Evolutionary conservation across 306 rosid species (phyloP).

Genomic region (Geum urbanum): DNA sequence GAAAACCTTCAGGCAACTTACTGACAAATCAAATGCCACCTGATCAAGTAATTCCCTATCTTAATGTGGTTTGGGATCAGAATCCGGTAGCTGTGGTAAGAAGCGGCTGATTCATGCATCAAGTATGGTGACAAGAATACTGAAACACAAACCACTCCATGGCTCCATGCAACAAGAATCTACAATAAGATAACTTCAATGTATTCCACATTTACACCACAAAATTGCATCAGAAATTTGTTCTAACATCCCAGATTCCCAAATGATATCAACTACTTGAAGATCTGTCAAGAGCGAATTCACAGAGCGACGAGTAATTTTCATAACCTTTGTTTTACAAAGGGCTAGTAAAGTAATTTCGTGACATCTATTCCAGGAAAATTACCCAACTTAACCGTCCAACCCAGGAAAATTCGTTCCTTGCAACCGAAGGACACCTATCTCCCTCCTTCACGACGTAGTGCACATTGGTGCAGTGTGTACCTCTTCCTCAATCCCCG

Average conservation of each 20-base stretch:
- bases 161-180: slow-evolving; percentile 4
- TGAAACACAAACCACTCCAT: background rate
- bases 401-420: slow-evolving; percentile 24
- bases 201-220: background rate
- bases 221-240: background rate
- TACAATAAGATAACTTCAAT: background rate
- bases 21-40: no score
- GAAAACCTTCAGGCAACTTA: no score
- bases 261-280: background rate
- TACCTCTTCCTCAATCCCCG: slow-evolving; percentile 9
- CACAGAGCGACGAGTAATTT: background rate
- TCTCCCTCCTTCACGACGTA: slow-evolving; percentile 10
- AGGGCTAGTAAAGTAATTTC: slow-evolving; percentile 9
- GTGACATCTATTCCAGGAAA: slow-evolving; percentile 33
- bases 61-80: background rate
- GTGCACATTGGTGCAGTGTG: slow-evolving; percentile 16
- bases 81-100: background rate
- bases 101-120: background rate
- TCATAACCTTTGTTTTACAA: background rate
- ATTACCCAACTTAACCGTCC: slow-evolving; percentile 48
- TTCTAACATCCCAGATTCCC: background rate
- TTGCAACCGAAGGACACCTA: slow-evolving; percentile 29
- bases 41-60: background rate
- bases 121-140: background rate
- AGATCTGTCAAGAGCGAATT: background rate